Evolutionary conservation across 1,284 basidiomycete species (phyloP).

Genomic region (Agaricales sp.): DNA sequence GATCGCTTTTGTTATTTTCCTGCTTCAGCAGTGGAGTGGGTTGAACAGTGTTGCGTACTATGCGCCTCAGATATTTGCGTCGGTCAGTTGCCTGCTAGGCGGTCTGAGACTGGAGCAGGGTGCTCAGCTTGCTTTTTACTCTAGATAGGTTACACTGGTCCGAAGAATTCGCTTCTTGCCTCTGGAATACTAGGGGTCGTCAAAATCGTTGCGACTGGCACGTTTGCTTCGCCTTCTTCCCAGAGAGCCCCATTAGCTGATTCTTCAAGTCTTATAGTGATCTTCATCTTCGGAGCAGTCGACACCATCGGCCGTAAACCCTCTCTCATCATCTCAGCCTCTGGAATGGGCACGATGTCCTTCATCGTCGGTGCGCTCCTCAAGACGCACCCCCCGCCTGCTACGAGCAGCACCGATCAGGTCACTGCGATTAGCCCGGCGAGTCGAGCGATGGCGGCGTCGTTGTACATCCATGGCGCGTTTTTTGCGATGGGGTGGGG

Average conservation of each 20-base stretch:
- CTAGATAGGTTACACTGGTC: slow-evolving; percentile 53
- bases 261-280: slow-evolving; percentile 31
- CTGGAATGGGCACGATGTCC: slow-evolving; percentile 72
- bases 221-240: not conserved
- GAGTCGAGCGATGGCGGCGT: slow-evolving; percentile 61
- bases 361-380: slow-evolving; percentile 73
- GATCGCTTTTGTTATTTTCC: slow-evolving; percentile 53
- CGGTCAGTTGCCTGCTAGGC: slow-evolving; percentile 31
- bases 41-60: slow-evolving; percentile 59
- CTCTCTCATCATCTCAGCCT: slow-evolving; percentile 61
- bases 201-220: slow-evolving; percentile 28
- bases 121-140: slow-evolving; percentile 3
- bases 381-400: slow-evolving; percentile 57
- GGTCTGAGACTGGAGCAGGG: slow-evolving; percentile 6
- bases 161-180: slow-evolving; percentile 57
- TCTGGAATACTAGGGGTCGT: slow-evolving; percentile 67
- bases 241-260: slow-evolving; percentile 46
- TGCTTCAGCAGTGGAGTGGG: slow-evolving; percentile 55
- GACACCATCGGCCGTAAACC: slow-evolving; percentile 69
- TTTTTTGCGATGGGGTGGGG: slow-evolving; percentile 70
- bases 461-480: slow-evolving; percentile 68
- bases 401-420: slow-evolving; percentile 14
- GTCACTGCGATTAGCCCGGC: slow-evolving; percentile 30
- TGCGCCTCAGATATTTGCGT: slow-evolving; percentile 42
- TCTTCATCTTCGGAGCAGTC: slow-evolving; percentile 42